Base-by-base conservation (phyloP, 495 filamentous ascomycete genomes). In the Clavariopsis aquatica region DNA sequence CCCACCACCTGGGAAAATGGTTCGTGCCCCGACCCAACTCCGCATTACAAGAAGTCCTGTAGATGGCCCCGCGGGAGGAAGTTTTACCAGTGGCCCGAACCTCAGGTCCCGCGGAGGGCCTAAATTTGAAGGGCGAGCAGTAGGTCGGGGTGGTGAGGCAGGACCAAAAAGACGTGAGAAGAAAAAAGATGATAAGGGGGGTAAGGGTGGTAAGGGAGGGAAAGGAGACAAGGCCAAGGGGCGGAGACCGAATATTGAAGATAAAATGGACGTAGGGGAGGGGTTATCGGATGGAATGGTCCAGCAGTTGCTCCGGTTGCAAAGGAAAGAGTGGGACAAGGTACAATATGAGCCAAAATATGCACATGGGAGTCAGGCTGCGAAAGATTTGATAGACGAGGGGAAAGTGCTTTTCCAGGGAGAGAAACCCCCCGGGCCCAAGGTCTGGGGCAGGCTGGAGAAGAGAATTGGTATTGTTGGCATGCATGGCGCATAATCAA, bases 311-410 rank as follows among this genome's bases (percentile, higher is more conserved):
- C 38, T 63, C 26, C 36, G 65, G 34, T 34, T 68, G 49, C 65
- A 68, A 38, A 52, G 55, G 34, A 51, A 63, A 29, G 65, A 68
- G 36, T 68, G 65, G 65, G 65, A 64, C 49, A 23, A 49, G 24
- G 49, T 54, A 24, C 59, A 60, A 1, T 68, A 68, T 34, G 36
- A 63, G 53, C 65, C 65, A 9, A 63, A 53, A 24, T 68, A 68
- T 26, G 31, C 23, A 10, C 47, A 52, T 9, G 60, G 60, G 7
- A 62, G 57, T 22, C 22, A 27, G 13, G 60, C 52, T 6, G 53
- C 49, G 38, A 20, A 13, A 8, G 65, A 68, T 24, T 23, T 68
- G 31, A 22, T 63, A 15, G 27, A 68, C 19, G 26, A 45, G 3
- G 59, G 59, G 26, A 63, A 62, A 26, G 36, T 46, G 46, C 19